Percentiles rank a stretch among this genome's conserved stretches.
Conservation (phyloP, 306 rosid genomes). For the Cucurbita ficifolia region DNA sequence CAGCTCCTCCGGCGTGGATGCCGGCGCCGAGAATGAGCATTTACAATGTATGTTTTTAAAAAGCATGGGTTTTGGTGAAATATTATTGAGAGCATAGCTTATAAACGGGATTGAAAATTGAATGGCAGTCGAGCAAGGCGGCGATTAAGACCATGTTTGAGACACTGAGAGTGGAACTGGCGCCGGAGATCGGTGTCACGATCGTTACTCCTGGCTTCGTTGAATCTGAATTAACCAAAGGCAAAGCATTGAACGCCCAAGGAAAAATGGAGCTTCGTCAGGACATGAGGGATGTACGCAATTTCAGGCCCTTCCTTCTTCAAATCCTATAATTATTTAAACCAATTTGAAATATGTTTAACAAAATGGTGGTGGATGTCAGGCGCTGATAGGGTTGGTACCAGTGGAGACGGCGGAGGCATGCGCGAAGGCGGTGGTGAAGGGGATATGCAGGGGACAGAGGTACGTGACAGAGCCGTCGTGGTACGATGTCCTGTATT, state of each 20-base stretch:
- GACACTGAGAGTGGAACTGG: conserved; percentile 44
- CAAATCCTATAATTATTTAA: too few relatives aligned
- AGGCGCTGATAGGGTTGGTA: conserved; percentile 10
- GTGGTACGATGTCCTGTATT: conserved; percentile 18
- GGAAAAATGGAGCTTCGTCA: conserved; percentile 28
- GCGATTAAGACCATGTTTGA: conserved; percentile 37
- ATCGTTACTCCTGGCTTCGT: conserved; percentile 47
- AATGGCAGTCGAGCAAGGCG: conserved; percentile 52
- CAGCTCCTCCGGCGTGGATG: conserved; percentile 51
- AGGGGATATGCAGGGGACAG: conserved; percentile 17
- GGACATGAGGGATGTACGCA: conserved; percentile 45
- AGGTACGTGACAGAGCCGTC: conserved; percentile 26
- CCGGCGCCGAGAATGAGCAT: conserved; percentile 41
- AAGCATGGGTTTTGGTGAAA: too few relatives aligned
- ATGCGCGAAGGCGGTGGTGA: conserved; percentile 21
- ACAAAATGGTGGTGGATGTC: too few relatives aligned
- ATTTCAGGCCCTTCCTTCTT: background rate
- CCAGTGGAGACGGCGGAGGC: conserved; percentile 11
- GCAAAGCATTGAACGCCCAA: conserved; percentile 20
- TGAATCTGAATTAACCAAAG: conserved; percentile 31
- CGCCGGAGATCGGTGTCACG: conserved; percentile 33
- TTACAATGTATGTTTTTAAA: conserved; percentile 20
- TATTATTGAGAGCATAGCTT: too few relatives aligned
- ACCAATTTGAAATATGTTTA: too few relatives aligned
- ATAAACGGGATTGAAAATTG: background rate